Evolutionary conservation across 495 filamentous ascomycete species (phyloP).

Genomic region (Echria macrotheca): DNA sequence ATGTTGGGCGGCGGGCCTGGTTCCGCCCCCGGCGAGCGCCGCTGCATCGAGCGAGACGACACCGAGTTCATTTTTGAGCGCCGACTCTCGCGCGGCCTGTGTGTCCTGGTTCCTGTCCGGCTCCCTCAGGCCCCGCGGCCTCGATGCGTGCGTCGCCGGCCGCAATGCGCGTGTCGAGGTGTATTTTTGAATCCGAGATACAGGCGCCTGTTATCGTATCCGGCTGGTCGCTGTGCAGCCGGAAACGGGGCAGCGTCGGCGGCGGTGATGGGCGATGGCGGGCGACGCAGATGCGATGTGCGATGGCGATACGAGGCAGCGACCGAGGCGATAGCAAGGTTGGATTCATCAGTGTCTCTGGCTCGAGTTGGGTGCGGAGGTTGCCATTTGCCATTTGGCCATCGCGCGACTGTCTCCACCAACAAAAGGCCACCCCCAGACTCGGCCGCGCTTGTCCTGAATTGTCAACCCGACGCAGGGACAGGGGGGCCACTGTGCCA

Average conservation of each 20-base stretch:
- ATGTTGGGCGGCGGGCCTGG: slow-evolving; percentile 37
- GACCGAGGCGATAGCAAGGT: slow-evolving; percentile 4
- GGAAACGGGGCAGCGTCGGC: background rate
- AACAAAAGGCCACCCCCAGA: background rate
- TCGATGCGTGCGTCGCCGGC: background rate
- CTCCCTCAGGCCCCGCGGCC: slow-evolving; percentile 4
- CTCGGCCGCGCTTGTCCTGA: slow-evolving; percentile 7
- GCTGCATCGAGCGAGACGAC: slow-evolving; percentile 38
- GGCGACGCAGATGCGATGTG: background rate
- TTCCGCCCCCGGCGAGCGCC: slow-evolving; percentile 47
- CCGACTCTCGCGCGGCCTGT: background rate
- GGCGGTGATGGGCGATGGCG: background rate
- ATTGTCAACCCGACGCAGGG: background rate
- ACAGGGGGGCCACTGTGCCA: slow-evolving; percentile 9
- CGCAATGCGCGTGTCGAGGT: background rate
- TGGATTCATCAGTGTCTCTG: slow-evolving; percentile 5
- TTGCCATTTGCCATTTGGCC: slow-evolving; percentile 7
- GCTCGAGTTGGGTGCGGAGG: slow-evolving; percentile 1
- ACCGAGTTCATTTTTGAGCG: slow-evolving; percentile 35
- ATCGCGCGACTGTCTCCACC: slow-evolving; percentile 4
- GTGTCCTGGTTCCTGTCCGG: background rate
- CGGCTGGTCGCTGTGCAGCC: background rate
- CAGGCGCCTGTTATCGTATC: no score
- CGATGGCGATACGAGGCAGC: slow-evolving; percentile 1
- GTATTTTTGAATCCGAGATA: no score